These are phyloP conservation scores for Stenocarpella maydis DNA, from an alignment of 2,329 filamentous ascomycete genomes.

Conservation along the genomic window DNA sequence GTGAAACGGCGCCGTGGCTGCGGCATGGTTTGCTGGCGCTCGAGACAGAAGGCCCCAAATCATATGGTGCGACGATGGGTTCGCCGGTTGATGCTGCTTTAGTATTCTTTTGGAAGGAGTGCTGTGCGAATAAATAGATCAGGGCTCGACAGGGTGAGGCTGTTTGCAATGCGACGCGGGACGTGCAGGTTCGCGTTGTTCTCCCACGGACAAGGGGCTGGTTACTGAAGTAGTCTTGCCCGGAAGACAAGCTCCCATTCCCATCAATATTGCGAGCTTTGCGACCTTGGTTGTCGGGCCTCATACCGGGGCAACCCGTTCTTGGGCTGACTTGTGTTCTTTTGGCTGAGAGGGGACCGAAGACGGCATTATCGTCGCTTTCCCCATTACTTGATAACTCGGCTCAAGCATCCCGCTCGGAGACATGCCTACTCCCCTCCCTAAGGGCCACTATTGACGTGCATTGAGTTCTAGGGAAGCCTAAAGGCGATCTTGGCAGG, in stretches of 20 bases:
- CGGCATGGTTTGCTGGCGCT: slow-evolving; percentile 10
- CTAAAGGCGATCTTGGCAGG: slow-evolving; percentile 56
- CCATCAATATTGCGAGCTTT: not conserved
- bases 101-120: slow-evolving; percentile 4
- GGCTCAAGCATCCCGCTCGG: no score
- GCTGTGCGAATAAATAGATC: not conserved
- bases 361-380: not conserved
- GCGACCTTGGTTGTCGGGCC: not conserved
- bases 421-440: not conserved
- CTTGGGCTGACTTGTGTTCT: not conserved
- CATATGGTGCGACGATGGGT: not conserved
- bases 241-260: not conserved
- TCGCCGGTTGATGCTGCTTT: not conserved
- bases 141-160: not conserved
- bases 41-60: not conserved
- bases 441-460: not conserved
- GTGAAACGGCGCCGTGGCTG: slow-evolving; percentile 5
- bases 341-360: not conserved
- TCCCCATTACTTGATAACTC: not conserved
- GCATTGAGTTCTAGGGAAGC: slow-evolving; percentile 38
- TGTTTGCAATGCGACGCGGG: not conserved
- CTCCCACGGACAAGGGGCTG: not conserved
- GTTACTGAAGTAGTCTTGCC: no score
- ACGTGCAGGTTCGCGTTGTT: not conserved
- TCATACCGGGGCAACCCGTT: no score